Base-by-base conservation (phyloP, 768 basidiomycete genomes). In the Pisolithus albus region DNA sequence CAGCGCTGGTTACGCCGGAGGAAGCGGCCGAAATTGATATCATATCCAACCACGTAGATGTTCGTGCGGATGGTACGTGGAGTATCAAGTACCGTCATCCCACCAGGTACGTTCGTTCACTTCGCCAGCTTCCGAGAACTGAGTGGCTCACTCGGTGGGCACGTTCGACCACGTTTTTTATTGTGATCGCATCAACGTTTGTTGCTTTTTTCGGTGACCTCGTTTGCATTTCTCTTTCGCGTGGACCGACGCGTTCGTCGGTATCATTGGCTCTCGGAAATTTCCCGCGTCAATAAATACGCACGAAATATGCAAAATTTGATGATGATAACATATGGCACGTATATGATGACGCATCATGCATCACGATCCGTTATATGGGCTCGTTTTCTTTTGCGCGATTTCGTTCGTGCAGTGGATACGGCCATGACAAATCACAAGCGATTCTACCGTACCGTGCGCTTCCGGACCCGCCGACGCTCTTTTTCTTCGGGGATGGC, bases 401-500 rank as follows among this genome's bases (percentile, higher is more conserved):
- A 1, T 23, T 13, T 46, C 43, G 47, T 54, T 41, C 42, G 19
- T 50, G 28, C 56, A 92, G 91, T 61, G 82, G 80, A 1, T 97
- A 80, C 61, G 96, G 96, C 0, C 96, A 99, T 65, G 96, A 99
- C 70, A 99, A 99, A 72, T 92, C 88, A 7, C 86, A 85, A 59
- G 92, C 95, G 2, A 97, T 98, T 59, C 72, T 94, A 32, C 94
- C 91, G 44, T 81, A 84, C 5, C 56, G 62, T 53, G 5, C 36
- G 16, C 59, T 62, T 4, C 60, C 57, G 16, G 57, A 42, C 15
- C 62, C 62, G 6, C 95, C 96, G 2, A 83, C 79, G 2, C 73
- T 95, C 9, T 95, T 99, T 71, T 99, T 96, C 80, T 94, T 96
- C 56, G 96, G 96, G 0, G 96, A 99, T 65, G 96, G 96, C 32